These are phyloP conservation scores for Fagopyrum esculentum DNA, from an alignment of 148 eudicot species.

Conservation along the genomic window DNA sequence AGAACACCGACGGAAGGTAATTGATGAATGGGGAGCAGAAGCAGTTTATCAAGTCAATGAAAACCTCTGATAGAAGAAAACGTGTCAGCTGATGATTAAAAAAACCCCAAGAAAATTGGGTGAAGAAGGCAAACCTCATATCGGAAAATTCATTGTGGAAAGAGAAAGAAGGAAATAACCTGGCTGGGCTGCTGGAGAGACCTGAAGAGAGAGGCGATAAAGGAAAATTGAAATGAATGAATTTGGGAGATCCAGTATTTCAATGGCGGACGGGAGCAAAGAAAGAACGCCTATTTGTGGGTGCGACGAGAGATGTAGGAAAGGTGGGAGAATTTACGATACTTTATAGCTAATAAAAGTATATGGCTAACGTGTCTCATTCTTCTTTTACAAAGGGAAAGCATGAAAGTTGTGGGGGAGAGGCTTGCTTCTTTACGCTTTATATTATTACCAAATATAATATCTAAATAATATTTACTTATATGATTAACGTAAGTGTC, in stretches of 20 bases:
- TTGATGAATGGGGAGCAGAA: neutral
- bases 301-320: neutral
- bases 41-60: neutral
- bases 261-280: conserved; percentile 7
- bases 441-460: too few relatives aligned
- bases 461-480: too few relatives aligned
- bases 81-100: neutral
- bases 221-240: neutral
- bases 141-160: neutral
- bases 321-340: neutral
- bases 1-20: neutral
- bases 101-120: neutral
- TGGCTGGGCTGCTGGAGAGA: neutral
- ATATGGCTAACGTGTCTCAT: conserved; percentile 1
- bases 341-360: conserved; percentile 2
- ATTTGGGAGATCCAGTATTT: neutral
- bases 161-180: neutral
- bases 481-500: too few relatives aligned
- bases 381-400: neutral
- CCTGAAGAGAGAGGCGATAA: neutral
- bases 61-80: neutral
- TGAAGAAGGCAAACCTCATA: neutral
- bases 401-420: conserved; percentile 6
- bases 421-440: neutral
- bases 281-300: neutral